Evolutionary conservation across 306 rosid genomes (phyloP).

Genomic region (Vigna nakashimae): DNA sequence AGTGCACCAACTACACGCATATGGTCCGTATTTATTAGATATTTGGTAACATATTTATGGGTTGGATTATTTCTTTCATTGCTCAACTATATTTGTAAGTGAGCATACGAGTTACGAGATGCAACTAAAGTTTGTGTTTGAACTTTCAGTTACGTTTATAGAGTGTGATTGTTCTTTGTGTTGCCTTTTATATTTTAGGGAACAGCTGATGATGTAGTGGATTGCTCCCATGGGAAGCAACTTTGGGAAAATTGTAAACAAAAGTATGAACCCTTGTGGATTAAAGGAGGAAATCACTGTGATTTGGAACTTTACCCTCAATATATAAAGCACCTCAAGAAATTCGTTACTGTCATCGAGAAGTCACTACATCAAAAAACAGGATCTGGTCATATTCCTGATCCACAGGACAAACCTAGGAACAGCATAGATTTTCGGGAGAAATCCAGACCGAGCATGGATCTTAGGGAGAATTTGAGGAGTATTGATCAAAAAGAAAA

Average conservation of each 20-base stretch:
- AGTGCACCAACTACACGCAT: background rate
- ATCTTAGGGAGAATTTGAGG: constrained; percentile 32
- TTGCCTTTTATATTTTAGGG: constrained; percentile 33
- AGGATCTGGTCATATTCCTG: constrained; percentile 22
- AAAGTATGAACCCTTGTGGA: constrained; percentile 38
- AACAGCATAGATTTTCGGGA: constrained; percentile 36
- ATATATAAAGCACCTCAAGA: constrained; percentile 40
- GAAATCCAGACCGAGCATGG: constrained; percentile 43
- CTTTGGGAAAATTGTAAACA: constrained; percentile 40
- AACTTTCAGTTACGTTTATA: background rate
- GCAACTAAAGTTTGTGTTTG: background rate
- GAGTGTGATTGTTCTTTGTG: constrained; percentile 20
- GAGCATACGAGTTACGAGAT: background rate
- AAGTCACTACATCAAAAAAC: constrained; percentile 22
- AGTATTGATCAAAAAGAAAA: constrained; percentile 35
- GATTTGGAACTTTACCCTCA: constrained; percentile 36
- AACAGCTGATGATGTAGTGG: constrained; percentile 34
- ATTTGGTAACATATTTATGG: background rate
- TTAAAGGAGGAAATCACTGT: constrained; percentile 39
- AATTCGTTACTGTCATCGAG: constrained; percentile 28
- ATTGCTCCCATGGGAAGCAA: constrained; percentile 38
- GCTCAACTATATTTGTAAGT: background rate
- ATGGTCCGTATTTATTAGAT: background rate
- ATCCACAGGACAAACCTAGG: constrained; percentile 31
- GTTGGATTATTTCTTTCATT: background rate